A percentile compares a stretch with the other conserved stretches of the same genome.
These are phyloP conservation scores for Gastrodia elata DNA, from an alignment of 106 monocot species.

Conservation along the genomic window DNA sequence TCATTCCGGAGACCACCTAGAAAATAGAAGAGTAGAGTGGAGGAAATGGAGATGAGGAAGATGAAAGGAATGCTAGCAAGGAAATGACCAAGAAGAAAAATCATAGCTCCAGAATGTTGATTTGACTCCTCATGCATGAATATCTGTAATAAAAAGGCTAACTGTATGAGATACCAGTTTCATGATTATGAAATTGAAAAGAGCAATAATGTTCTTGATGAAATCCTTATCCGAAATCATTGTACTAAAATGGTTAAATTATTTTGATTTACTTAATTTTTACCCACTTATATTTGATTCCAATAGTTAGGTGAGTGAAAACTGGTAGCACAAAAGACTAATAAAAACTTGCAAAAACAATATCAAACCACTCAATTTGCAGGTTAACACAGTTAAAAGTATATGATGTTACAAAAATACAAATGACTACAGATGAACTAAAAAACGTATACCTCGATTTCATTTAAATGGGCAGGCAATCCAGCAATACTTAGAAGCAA, in stretches of 20 bases:
- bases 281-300: no score
- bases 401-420: background rate
- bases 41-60: conserved; percentile 71
- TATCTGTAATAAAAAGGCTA: conserved; percentile 41
- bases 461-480: conserved; percentile 74
- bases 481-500: conserved; percentile 72
- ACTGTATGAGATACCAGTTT: background rate
- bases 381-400: background rate
- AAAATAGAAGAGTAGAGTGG: conserved; percentile 83
- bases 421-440: background rate
- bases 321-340: background rate
- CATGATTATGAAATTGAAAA: background rate
- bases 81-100: conserved; percentile 69
- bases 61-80: conserved; percentile 84
- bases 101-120: conserved; percentile 50
- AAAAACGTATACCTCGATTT: conserved; percentile 53
- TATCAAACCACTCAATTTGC: background rate
- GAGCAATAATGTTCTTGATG: background rate
- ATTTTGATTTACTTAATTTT: background rate
- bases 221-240: background rate
- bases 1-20: conserved; percentile 63
- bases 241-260: background rate
- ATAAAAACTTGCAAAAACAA: background rate
- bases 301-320: no score
- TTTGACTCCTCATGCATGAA: conserved; percentile 68